Conservation (phyloP, 2,329 filamentous ascomycete genomes). For the Paecilomyces sp. region DNA sequence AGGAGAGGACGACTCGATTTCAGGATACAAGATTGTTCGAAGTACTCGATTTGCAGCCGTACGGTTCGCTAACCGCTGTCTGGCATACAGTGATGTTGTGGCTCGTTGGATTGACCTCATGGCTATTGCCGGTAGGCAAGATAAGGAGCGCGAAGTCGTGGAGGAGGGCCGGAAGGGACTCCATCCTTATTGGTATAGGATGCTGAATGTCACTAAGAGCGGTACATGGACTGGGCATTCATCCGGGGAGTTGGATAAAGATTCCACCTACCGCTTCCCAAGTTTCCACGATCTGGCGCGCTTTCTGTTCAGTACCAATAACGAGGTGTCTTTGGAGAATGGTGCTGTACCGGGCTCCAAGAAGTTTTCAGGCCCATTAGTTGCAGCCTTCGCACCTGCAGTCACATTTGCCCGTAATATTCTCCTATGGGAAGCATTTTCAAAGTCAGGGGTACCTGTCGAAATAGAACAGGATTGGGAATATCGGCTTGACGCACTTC, state of each 20-base stretch:
- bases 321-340: constrained; percentile 18
- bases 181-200: constrained; percentile 66
- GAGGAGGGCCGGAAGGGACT: constrained; percentile 88
- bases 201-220: constrained; percentile 49
- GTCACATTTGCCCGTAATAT: constrained; percentile 62
- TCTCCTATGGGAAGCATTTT: constrained; percentile 51
- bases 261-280: constrained; percentile 33
- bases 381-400: constrained; percentile 58
- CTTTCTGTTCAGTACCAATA: constrained; percentile 21
- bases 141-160: constrained; percentile 71
- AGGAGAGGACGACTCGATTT: constrained; percentile 30
- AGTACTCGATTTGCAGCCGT: constrained; percentile 76
- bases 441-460: constrained; percentile 34
- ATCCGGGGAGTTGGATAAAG: constrained; percentile 48
- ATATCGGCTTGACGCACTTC: constrained; percentile 63
- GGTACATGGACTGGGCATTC: constrained; percentile 35
- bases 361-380: constrained; percentile 20
- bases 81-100: constrained; percentile 69
- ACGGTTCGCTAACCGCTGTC: constrained; percentile 82
- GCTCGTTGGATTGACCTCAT: constrained; percentile 86
- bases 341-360: constrained; percentile 26
- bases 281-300: constrained; percentile 26
- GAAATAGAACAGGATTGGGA: constrained; percentile 78
- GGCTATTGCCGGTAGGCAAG: constrained; percentile 56
- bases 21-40: constrained; percentile 46